Evolutionary conservation across 257 asterid genomes (phyloP).

Genomic region (Fraxinus anomala): DNA sequence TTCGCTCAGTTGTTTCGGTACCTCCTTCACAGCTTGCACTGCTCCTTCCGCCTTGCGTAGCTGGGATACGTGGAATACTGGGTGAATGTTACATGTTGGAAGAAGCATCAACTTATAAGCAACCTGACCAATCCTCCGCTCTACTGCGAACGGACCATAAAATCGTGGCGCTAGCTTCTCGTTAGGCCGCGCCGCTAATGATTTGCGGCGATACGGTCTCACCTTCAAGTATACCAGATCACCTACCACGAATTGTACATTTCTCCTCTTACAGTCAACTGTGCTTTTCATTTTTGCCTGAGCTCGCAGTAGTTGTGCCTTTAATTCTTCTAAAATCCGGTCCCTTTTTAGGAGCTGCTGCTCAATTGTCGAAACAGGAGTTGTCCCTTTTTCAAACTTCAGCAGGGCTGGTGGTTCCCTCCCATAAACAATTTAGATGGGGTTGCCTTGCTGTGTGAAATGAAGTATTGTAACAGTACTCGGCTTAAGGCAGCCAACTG

Average conservation of each 20-base stretch:
- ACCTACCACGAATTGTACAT: not conserved
- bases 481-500: too few species aligned
- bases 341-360: not conserved
- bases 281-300: not conserved
- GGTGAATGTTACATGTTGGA: not conserved
- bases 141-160: not conserved
- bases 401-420: not conserved
- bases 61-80: not conserved
- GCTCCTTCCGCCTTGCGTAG: not conserved
- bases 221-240: not conserved
- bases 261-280: not conserved
- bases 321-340: not conserved
- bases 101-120: not conserved
- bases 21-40: fast-evolving
- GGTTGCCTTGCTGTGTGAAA: not conserved
- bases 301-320: not conserved
- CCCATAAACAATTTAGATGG: not conserved
- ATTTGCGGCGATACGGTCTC: too few species aligned
- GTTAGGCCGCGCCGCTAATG: not conserved
- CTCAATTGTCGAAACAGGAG: not conserved
- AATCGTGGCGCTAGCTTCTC: not conserved
- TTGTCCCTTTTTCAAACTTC: not conserved
- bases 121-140: not conserved
- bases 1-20: too few species aligned
- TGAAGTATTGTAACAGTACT: too few species aligned